phyloP scores from a whole-genome alignment of 228 moss, liverwort and hornwort genomes.

The Sphagnum fallax region DNA sequence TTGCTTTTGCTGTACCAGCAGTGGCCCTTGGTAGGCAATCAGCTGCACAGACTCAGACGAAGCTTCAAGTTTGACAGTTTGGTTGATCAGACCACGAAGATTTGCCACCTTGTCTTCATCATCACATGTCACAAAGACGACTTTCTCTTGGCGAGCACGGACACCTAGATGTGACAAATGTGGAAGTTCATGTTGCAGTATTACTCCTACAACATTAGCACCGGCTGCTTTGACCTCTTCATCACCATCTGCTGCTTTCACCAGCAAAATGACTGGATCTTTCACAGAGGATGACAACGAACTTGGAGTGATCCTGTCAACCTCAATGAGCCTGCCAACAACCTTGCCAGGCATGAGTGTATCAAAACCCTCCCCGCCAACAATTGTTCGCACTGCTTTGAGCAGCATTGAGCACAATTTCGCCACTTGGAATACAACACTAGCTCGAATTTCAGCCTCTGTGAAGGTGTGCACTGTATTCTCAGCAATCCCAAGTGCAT shows the following conservation, averaged over 20 bases:
- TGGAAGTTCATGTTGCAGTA: conserved; percentile 92
- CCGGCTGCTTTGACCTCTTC: conserved; percentile 99
- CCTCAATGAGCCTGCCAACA: conserved; percentile 67
- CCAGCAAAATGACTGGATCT: conserved; percentile 70
- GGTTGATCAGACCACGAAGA: conserved; percentile 51
- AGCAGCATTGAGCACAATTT: conserved; percentile 83
- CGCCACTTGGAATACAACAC: conserved; percentile 90
- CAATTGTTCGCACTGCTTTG: conserved; percentile 61
- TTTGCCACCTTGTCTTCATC: conserved; percentile 71
- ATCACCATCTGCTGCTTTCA: conserved; percentile 93
- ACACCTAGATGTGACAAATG: conserved; percentile 98
- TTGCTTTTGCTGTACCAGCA: conserved; percentile 10
- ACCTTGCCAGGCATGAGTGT: conserved; percentile 89
- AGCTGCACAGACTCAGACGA: conserved; percentile 70
- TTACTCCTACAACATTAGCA: conserved; percentile 72
- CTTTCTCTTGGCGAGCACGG: conserved; percentile 88
- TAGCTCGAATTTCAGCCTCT: conserved; percentile 95
- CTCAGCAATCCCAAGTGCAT: conserved; percentile 80
- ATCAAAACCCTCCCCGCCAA: conserved; percentile 89
- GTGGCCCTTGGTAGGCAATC: conserved; percentile 19
- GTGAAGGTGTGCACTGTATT: conserved; percentile 85
- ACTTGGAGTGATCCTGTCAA: conserved; percentile 84
- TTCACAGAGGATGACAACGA: conserved; percentile 59
- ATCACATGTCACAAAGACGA: conserved; percentile 86
- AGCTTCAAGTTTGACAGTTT: conserved; percentile 53